Base-by-base conservation (phyloP, 2,329 filamentous ascomycete genomes). In the Alternaria solani region DNA sequence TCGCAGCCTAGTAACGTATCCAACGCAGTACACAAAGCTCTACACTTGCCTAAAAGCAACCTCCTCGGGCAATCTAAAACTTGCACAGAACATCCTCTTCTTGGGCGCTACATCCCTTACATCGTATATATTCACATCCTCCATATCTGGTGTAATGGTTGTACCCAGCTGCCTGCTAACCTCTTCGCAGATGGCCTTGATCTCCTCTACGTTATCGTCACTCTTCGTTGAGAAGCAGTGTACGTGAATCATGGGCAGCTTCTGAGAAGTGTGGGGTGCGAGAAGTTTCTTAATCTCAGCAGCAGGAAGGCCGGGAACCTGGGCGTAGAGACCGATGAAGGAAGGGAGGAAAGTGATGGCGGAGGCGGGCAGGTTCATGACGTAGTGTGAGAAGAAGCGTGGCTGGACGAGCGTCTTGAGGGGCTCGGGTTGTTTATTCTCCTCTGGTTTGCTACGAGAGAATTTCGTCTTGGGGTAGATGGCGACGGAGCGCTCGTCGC, bases 21-120 rank as follows among this genome's bases (percentile, higher is more conserved):
- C 18, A 20, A 32, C n/a, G 20, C 44, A 32, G 44, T 14, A 20
- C 9, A 20, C 12, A 47, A n/a, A 39, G n/a, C 7, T 39, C 7
- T 39, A 55, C 1, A 61, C 55, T 53, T 68, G 36, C 42, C 86
- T 84, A 81, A 97, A 97, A 14, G 94, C 95, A 6, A 97, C 92
- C 70, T 92, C 88, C 34, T 83, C 80, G 2, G 95, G 95, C 61
- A 99, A 76, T 63, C 93, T 87, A 80, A 99, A 98, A 68, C 89
- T 96, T 30, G 93, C 94, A 78, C 95, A 98, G 79, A 94, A 98
- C 94, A 97, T 97, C 75, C 91, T 87, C 84, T 99, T 99, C 73
- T 92, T 90, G 5, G 95, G 95, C 59, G 93, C 92, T 56, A 99
- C 95, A 68, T 96, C 89, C 65, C 95, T 86, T 34, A 98, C 93